Base-by-base conservation (phyloP, 129 eudicot species). In the Flaveria linearis region DNA sequence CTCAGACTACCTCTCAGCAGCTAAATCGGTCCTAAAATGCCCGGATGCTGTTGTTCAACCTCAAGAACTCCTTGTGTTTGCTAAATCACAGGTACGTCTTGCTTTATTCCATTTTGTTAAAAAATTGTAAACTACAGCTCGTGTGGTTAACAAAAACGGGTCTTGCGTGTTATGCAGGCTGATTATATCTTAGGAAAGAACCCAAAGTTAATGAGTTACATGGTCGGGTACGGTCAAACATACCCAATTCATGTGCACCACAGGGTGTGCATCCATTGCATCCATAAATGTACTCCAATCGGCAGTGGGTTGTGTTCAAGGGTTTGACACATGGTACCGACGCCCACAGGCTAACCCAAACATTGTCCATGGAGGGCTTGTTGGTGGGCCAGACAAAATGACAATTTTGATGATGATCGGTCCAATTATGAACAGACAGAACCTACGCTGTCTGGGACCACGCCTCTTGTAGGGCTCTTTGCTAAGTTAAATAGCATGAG, bases 121-220 rank as follows among this genome's bases (percentile, higher is more conserved):
- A 6, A 43, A n/a, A 53, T 51, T 57, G 5, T 17, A 9, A 65
- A 30, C 68, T 17, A 33, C 46, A 25, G 23, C 41, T 72, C 62
- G 57, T 39, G 33, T 8, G 11, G 60, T 9, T 51, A 60, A 75
- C 72, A 43, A 33, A 33, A 62, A 26, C 12, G 49, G 70, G 26
- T 69, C 1, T 63, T 3, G 52, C 22, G 36, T 80, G n/a, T 80
- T 61, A 46, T 80, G 39, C 81, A 92, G 98, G 98, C 88, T 73
- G 98, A 91, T 83, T 94, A 94, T 79, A 91, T 94, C 61, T 91
- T 94, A 30, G 98, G 97, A 7, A 84, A 88, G n/a, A 94, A 94
- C 73, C 98, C 98, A 0, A 81, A 82, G 74, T 81, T 90, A 67
- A 84, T 89, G 83, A 94, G 98, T 85, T 94, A 94, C 82, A 33